These are phyloP conservation scores for Hippophae rhamnoides DNA, from an alignment of 306 rosid species.

Conservation along the genomic window DNA sequence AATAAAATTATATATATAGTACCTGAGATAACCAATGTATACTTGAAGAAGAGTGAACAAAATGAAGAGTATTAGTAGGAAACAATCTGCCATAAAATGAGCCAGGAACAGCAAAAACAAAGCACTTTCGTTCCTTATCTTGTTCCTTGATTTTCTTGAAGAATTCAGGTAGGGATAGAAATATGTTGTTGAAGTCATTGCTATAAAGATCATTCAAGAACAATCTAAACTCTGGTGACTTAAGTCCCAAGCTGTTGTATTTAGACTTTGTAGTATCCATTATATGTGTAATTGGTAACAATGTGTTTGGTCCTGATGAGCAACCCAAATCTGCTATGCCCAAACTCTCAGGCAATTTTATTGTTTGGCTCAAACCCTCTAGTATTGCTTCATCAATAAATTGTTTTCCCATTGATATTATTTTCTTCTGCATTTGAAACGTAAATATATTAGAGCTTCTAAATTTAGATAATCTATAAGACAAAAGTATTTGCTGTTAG, in stretches of 20 bases:
- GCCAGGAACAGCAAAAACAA: conserved; percentile 48
- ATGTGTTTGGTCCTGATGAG: conserved; percentile 71
- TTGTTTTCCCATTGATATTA: conserved; percentile 27
- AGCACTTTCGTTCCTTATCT: conserved; percentile 20
- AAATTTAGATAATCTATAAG: background rate
- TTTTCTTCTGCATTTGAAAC: conserved; percentile 25
- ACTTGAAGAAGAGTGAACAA: conserved; percentile 73
- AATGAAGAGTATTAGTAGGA: conserved; percentile 34
- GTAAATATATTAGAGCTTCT: background rate
- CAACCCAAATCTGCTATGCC: conserved; percentile 79
- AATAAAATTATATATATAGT: too few species aligned
- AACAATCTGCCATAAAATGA: conserved; percentile 48
- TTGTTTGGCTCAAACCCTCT: conserved; percentile 18
- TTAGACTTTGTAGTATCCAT: conserved; percentile 22
- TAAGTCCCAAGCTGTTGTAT: conserved; percentile 7
- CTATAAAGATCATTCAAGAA: conserved; percentile 56
- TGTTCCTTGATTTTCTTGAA: conserved; percentile 19
- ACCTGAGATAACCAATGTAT: conserved; percentile 80
- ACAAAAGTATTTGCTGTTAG: background rate
- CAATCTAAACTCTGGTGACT: conserved; percentile 36
- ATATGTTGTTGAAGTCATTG: conserved; percentile 70
- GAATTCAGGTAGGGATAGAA: conserved; percentile 53
- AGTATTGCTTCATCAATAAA: conserved; percentile 35
- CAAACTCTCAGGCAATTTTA: conserved; percentile 26
- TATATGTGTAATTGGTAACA: conserved; percentile 35